Base-by-base conservation (phyloP, 192 early-diverging fungal genomes). In the Podila verticillata region DNA sequence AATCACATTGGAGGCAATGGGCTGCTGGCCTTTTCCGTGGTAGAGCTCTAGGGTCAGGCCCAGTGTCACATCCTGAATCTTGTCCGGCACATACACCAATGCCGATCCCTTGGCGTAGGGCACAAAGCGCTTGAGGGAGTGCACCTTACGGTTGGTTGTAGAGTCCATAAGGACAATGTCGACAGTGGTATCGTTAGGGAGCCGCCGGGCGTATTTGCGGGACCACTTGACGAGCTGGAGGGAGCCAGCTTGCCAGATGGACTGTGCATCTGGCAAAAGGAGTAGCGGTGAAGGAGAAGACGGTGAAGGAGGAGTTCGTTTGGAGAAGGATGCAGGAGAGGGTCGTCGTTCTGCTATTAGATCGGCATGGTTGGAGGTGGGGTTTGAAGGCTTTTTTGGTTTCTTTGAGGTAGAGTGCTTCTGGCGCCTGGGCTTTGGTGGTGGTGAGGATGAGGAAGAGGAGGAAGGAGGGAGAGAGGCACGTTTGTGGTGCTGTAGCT, bases 171-270 rank as follows among this genome's bases (percentile, higher is more conserved):
- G 67, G 28, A 78, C 58, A 35, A 78, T 78, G 30, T 78, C 74
- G 5, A 78, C 68, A 12, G 74, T 78, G 10, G 74, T 78, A 28
- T 78, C 68, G 24, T 66, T 70, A 39, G 74, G 68, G 7, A 78
- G 48, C 22, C 36, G 28, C 15, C 54, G 51, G 3, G 68, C 64
- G 29, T 78, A 78, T n/a, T 65, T 69, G 47, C 69, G 69, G 26
- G 74, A 78, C 74, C 74, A 78, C 26, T 65, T 51, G 34, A 78
- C 74, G 12, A 44, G 26, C 31, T 78, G 57, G 4, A 65, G 31
- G 39, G 74, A 65, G 24, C 74, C 74, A 39, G 74, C 68, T 2
- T 78, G 74, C 74, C 74, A 78, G 26, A 78, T 57, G 5, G 74
- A 65, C 28, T 65, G 63, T 8, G 74, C 48, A 30, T 65, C 58